Evolutionary conservation across 1,139 yeast genomes (phyloP).

Genomic region (Pichia sp.): DNA sequence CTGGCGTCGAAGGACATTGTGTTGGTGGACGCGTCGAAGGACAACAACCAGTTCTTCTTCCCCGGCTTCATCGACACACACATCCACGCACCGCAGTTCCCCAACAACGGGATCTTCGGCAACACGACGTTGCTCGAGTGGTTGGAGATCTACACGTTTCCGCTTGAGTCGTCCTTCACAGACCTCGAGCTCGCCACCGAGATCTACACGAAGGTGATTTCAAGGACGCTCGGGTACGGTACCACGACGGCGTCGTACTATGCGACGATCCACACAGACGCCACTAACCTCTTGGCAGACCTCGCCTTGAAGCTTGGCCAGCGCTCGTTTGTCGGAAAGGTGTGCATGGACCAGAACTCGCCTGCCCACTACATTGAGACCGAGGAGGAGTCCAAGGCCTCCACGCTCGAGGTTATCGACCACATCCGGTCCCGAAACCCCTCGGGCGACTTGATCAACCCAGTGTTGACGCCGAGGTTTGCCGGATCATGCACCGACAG

Average conservation of each 20-base stretch:
- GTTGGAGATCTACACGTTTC: conserved; percentile 84
- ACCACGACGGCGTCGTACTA: conserved; percentile 92
- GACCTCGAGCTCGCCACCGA: conserved; percentile 50
- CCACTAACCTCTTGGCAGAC: conserved; percentile 74
- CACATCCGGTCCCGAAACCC: conserved; percentile 56
- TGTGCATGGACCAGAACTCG: conserved; percentile 79
- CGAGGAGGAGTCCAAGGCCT: conserved; percentile 52
- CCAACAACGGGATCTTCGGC: conserved; percentile 87
- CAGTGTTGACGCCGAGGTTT: conserved; percentile 88
- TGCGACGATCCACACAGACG: conserved; percentile 77
- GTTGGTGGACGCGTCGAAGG: conserved; percentile 31
- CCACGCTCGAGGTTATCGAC: conserved; percentile 54
- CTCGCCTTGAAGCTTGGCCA: conserved; percentile 66
- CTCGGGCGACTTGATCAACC: conserved; percentile 43
- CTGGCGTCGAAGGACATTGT: conserved; percentile 15
- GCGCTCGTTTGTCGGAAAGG: conserved; percentile 87
- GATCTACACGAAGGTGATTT: conserved; percentile 62
- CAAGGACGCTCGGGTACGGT: conserved; percentile 67
- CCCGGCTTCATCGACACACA: conserved; percentile 97
- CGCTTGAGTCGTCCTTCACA: conserved; percentile 62
- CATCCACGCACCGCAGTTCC: conserved; percentile 94
- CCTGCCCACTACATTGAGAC: conserved; percentile 68
- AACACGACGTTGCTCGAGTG: conserved; percentile 82
- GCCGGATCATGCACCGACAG: conserved; percentile 81
- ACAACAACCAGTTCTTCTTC: conserved; percentile 49